Conservation (phyloP, 2,329 filamentous ascomycete genomes). For the Cercospora brassicicola region DNA sequence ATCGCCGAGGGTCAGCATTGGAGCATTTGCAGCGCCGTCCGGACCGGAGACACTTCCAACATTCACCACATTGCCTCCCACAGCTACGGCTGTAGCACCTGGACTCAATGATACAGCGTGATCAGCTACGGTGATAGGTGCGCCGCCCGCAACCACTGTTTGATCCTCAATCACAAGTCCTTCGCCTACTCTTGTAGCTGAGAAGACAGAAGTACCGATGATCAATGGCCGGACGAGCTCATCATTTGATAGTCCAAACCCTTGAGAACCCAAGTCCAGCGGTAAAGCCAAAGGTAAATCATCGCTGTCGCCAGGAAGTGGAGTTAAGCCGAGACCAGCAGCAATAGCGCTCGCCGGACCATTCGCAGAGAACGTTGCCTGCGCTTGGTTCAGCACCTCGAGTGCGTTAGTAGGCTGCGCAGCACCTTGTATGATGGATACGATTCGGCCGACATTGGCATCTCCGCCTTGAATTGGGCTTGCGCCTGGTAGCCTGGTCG, state of each 20-base stretch:
- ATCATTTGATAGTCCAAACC: not conserved
- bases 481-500: constrained; percentile 18
- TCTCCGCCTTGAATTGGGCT: constrained; percentile 2
- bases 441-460: constrained; percentile 15
- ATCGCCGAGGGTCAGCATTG: constrained; percentile 22
- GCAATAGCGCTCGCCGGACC: constrained; percentile 16
- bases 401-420: constrained; percentile 25
- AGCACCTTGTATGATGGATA: constrained; percentile 18
- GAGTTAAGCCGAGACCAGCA: constrained; percentile 14
- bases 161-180: constrained; percentile 34
- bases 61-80: constrained; percentile 32
- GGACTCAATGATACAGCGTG: constrained; percentile 37
- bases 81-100: constrained; percentile 41
- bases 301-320: not conserved
- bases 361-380: constrained; percentile 10
- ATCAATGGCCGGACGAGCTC: constrained; percentile 12
- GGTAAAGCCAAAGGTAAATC: not conserved
- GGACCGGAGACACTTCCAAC: not conserved
- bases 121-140: constrained; percentile 38
- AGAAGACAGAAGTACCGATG: constrained; percentile 24
- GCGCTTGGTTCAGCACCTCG: constrained; percentile 22
- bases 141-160: constrained; percentile 32
- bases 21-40: not conserved
- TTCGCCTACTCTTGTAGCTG: constrained; percentile 23
- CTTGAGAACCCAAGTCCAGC: not conserved